Conservation (phyloP, 2,329 filamentous ascomycete genomes). For the Bipolaris sorokiniana region DNA sequence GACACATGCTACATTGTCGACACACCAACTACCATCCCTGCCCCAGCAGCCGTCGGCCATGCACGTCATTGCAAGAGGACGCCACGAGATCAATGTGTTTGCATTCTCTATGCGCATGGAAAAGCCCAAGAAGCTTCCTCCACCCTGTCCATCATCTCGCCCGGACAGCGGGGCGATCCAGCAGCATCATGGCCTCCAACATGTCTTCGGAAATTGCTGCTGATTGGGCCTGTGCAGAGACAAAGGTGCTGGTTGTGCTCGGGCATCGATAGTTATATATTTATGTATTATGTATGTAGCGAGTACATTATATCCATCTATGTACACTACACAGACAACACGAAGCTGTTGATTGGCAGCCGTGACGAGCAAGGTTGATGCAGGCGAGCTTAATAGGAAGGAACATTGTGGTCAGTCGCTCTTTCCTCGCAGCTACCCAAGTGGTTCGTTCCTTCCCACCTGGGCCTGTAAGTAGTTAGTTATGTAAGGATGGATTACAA, state of each 20-base stretch:
- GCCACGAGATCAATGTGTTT: background rate
- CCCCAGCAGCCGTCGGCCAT: background rate
- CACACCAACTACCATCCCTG: conserved; percentile 4
- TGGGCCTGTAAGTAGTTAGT: background rate
- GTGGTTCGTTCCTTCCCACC: background rate
- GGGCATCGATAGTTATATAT: conserved; percentile 52
- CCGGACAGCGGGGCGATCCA: background rate
- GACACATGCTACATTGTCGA: no score
- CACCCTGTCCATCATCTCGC: background rate
- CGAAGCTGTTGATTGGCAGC: no score
- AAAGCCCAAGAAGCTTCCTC: background rate
- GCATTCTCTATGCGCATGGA: background rate
- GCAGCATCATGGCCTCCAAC: background rate
- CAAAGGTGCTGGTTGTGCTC: conserved; percentile 68
- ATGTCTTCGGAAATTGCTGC: conserved; percentile 13
- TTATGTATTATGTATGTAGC: no score
- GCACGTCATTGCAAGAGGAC: background rate
- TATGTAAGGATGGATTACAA: no score
- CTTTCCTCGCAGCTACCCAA: background rate
- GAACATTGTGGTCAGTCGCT: background rate
- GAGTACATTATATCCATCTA: no score
- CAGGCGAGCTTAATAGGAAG: no score
- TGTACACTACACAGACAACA: no score
- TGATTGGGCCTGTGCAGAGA: conserved; percentile 1
- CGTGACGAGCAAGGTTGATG: no score